Base-by-base conservation (phyloP, 2,329 filamentous ascomycete species). In the Fusarium tricinctum region DNA sequence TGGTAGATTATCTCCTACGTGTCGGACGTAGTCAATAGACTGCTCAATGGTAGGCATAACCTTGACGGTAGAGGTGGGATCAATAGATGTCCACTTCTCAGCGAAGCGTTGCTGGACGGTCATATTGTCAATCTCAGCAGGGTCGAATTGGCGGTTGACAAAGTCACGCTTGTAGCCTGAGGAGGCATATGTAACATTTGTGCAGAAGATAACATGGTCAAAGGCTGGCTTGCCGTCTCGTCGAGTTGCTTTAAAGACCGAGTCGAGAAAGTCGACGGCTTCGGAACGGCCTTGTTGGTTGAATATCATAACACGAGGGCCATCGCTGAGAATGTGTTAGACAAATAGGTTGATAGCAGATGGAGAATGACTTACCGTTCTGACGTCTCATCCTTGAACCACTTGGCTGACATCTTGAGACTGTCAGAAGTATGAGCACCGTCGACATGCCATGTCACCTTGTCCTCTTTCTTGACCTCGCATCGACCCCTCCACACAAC, bases 391-490 rank as follows among this genome's bases (percentile, higher is more conserved):
- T 78, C 78, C 3, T 88, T 87, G 75, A 97, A 98, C 94, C 94
- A 97, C 65, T 87, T 86, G 1, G 90, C 90, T 6, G 93, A 93
- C 69, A 93, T 86, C 67, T 91, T 88, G 55, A 99, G 90, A 76
- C 94, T 97, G 76, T 98, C 95, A 5, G 91, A 84, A 0, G 95
- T 99, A 79, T 99, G 96, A 4, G 94, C 96, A 10, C 96, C 94
- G 75, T 99, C 96, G 20, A 99, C 87, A 75, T 94, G 91, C 94
- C 95, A 99, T 17, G 84, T 85, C 7, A 97, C 82, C 3, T 75
- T 74, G 4, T 82, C 83, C 63, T 88, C 86, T 5, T 78, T 70
- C 72, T 85, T 88, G 40, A 85, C 80, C 69, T 91, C 88, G 75
- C 94, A 97, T 45, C 96, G 86, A 6, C 95, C 96, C 40, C 93